phyloP scores from a whole-genome alignment of 1,284 basidiomycete genomes.

The Rhodotorula sp. region DNA sequence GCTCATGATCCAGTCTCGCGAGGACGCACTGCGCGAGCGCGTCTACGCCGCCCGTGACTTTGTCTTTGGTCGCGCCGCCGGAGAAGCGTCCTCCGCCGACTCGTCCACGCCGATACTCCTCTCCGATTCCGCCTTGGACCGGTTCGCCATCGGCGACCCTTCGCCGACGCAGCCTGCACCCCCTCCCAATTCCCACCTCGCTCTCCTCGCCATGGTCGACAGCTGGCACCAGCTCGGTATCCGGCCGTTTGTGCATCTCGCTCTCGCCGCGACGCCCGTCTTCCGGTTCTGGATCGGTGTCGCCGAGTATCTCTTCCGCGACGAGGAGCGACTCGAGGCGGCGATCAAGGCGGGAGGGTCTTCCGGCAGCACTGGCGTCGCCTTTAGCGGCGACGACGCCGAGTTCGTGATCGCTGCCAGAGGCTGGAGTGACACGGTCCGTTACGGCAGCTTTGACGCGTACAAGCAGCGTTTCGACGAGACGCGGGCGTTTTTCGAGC shows the following conservation, averaged over 20 bases:
- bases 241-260: constrained; percentile 86
- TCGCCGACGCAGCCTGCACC: constrained; percentile 38
- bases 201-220: constrained; percentile 97
- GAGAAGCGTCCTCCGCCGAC: constrained; percentile 6
- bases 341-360: constrained; percentile 72
- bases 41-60: constrained; percentile 71
- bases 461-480: constrained; percentile 79
- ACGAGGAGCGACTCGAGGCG: constrained; percentile 60
- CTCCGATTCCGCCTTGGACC: constrained; percentile 80
- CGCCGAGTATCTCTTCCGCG: constrained; percentile 89
- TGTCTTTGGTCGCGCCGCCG: constrained; percentile 61
- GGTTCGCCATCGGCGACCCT: constrained; percentile 73
- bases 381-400: constrained; percentile 71
- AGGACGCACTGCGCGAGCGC: constrained; percentile 64
- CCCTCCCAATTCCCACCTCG: constrained; percentile 82
- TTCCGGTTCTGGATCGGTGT: constrained; percentile 98
- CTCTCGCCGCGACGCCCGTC: constrained; percentile 90
- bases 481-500: constrained; percentile 80
- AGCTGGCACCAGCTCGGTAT: constrained; percentile 89
- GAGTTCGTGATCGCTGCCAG: constrained; percentile 92
- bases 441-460: constrained; percentile 86
- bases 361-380: constrained; percentile 68
- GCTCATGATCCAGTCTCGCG: constrained; percentile 83
- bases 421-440: constrained; percentile 95
- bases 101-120: constrained; percentile 70